Base-by-base conservation (phyloP, 805 yeast genomes). In the Lachancea lanzarotensis region DNA sequence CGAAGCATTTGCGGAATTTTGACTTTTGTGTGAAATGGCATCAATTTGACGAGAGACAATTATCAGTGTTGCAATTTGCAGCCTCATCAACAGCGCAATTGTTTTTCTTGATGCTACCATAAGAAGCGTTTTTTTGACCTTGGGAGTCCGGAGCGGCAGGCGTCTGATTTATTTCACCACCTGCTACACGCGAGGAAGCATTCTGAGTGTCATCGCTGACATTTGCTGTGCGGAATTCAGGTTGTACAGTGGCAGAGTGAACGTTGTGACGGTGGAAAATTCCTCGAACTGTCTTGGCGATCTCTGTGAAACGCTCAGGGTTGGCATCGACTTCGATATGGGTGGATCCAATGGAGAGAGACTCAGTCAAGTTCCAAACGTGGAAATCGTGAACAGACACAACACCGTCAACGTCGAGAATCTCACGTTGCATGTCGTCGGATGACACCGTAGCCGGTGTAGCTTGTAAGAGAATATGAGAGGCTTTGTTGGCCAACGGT, bases 221-320 rank as follows among this genome's bases (percentile, higher is more conserved):
- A n/a, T 58, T 51, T 10, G 62, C 57, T 6, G 57, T 52, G 3
- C 72, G 62, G 57, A 91, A 93, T 68, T 91, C 98, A 0, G 98
- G 98, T 67, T 91, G 98, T 41, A 93, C 90, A 1, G 98, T 91
- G 16, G 91, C 95, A 31, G 93, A 84, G 58, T 90, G 95, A 49
- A 91, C 82, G 37, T 95, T 96, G 59, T 82, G 83, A 22, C 75
- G 79, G 56, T 87, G 95, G 56, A 91, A 73, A 38, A 89, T 81
- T 42, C 77, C 76, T 63, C 93, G 79, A 43, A 91, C 91, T 46
- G 77, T 75, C 40, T 79, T 72, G 8, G 95, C 95, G 41, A 85
- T 75, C n/a, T 68, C 65, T 45, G 82, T 66, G 62, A 88, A 93
- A 20, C 76, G 72, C 45, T 75, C 78, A n/a, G 88, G 84, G 10